Evolutionary conservation across 2,329 filamentous ascomycete genomes (phyloP).

Genomic region (Xylariaceae sp.): DNA sequence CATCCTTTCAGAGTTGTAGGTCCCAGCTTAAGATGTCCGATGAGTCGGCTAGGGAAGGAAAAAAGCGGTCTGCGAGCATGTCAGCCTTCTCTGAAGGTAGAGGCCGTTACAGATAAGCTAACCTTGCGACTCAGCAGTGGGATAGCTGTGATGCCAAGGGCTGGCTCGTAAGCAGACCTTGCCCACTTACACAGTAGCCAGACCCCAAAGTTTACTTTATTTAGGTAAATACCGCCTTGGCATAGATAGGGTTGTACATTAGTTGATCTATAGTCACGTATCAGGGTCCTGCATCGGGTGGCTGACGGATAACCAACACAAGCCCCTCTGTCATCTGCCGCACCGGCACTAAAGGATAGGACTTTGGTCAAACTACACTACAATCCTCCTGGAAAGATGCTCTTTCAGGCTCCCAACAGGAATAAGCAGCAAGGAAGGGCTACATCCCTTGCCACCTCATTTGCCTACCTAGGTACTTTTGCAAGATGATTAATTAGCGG

Average conservation of each 20-base stretch:
- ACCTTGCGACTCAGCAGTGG: neutral
- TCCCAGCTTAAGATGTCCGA: too few species aligned
- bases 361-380: neutral
- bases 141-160: neutral
- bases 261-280: neutral
- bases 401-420: neutral
- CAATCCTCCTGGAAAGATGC: too few species aligned
- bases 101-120: neutral
- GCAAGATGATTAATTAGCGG: neutral
- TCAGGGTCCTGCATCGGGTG: neutral
- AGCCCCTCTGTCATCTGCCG: neutral
- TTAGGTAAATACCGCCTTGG: too few species aligned
- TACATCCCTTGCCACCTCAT: neutral
- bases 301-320: neutral
- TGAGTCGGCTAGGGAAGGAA: too few species aligned
- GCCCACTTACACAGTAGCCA: neutral
- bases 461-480: neutral
- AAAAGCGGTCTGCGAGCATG: too few species aligned
- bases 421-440: neutral
- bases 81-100: neutral
- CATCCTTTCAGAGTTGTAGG: too few species aligned
- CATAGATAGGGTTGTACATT: too few species aligned
- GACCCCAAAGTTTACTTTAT: too few species aligned
- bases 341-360: neutral
- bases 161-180: neutral